Evolutionary conservation across 2,329 filamentous ascomycete genomes (phyloP).

Genomic region (Arthrinium puccinioides): DNA sequence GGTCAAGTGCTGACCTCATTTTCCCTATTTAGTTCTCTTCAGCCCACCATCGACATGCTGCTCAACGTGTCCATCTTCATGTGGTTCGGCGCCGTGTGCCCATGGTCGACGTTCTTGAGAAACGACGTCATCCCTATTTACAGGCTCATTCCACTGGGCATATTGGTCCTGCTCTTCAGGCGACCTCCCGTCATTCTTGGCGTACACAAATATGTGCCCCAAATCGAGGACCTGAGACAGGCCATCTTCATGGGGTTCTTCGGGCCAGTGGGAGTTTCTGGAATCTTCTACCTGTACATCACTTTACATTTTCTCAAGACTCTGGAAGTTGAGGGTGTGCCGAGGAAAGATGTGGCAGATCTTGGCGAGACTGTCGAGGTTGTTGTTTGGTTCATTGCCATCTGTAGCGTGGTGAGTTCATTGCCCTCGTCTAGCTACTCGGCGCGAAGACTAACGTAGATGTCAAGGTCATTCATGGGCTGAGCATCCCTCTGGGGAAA

Average conservation of each 20-base stretch:
- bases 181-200: slow-evolving; percentile 70
- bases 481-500: slow-evolving; percentile 73
- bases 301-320: slow-evolving; percentile 64
- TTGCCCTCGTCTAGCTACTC: not conserved
- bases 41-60: slow-evolving; percentile 91
- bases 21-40: slow-evolving; percentile 59
- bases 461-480: slow-evolving; percentile 63
- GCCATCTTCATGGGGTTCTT: slow-evolving; percentile 89
- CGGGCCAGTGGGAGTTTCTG: slow-evolving; percentile 84
- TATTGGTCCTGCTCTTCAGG: slow-evolving; percentile 70
- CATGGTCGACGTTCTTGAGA: slow-evolving; percentile 63
- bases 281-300: slow-evolving; percentile 84
- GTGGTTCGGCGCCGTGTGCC: slow-evolving; percentile 82
- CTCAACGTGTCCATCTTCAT: slow-evolving; percentile 84
- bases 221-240: slow-evolving; percentile 68
- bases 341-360: slow-evolving; percentile 57
- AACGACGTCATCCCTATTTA: slow-evolving; percentile 67
- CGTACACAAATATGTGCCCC: slow-evolving; percentile 68
- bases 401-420: slow-evolving; percentile 70
- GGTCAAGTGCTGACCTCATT: too few species aligned
- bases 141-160: slow-evolving; percentile 64
- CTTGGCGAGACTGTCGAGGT: slow-evolving; percentile 61
- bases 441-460: slow-evolving; percentile 1
- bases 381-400: slow-evolving; percentile 78
- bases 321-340: slow-evolving; percentile 49